Conservation (phyloP, 352 stramenopile species). For the Aphanomyces astaci region DNA sequence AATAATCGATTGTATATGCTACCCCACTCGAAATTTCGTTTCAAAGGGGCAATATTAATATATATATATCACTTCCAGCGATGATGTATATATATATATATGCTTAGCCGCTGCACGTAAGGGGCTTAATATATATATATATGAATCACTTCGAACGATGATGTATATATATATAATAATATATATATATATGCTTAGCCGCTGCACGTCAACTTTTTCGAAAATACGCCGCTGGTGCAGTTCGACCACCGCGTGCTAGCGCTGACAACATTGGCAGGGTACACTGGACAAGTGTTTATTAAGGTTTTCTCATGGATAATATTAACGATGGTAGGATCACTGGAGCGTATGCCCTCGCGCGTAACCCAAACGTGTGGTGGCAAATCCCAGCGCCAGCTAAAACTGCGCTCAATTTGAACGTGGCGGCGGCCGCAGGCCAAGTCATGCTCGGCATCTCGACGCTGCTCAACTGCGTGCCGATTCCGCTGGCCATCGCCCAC, state of each 20-base stretch:
- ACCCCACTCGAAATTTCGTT: too few species aligned
- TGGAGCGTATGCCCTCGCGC: constrained; percentile 54
- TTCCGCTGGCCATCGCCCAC: constrained; percentile 92
- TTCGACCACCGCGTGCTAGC: constrained; percentile 96
- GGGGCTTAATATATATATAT: too few species aligned
- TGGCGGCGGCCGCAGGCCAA: constrained; percentile 60
- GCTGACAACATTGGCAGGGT: constrained; percentile 80
- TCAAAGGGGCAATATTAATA: too few species aligned
- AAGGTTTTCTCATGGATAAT: too few species aligned
- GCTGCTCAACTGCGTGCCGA: constrained; percentile 94
- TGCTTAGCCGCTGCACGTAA: too few species aligned
- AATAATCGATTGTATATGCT: too few species aligned
- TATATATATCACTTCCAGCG: too few species aligned
- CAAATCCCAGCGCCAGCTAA: constrained; percentile 73
- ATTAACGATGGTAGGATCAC: constrained; percentile 24
- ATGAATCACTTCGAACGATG: too few species aligned
- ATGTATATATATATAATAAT: too few species aligned
- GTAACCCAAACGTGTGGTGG: constrained; percentile 72
- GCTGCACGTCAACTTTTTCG: constrained; percentile 94
- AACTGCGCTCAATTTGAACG: constrained; percentile 68
- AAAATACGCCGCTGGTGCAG: constrained; percentile 98
- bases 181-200: constrained; percentile 37
- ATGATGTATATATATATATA: too few species aligned
- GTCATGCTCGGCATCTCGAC: constrained; percentile 94
- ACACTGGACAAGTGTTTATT: constrained; percentile 22